phyloP scores from a whole-genome alignment of 192 early-diverging fungal genomes.

The Linnemannia elongata region DNA sequence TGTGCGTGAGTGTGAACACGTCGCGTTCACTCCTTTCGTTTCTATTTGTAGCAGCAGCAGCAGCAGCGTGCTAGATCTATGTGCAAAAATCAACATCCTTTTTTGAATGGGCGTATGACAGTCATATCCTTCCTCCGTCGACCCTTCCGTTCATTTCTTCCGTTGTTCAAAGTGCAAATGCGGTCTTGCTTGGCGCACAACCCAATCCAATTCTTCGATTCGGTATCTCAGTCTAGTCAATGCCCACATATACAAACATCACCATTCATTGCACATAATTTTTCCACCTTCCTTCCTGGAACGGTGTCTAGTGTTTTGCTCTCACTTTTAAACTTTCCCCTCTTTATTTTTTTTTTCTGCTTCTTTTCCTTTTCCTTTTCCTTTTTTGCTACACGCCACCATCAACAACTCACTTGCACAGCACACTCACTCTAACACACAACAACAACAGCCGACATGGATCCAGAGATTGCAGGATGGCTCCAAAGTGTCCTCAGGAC shows the following conservation, averaged over 20 bases:
- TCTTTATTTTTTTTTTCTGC: background rate
- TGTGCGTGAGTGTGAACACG: background rate
- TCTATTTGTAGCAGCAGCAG: too few relatives aligned
- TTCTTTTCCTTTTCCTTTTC: background rate
- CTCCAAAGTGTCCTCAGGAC: conserved; percentile 43
- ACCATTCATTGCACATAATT: background rate
- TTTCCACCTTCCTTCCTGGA: background rate
- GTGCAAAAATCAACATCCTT: too few relatives aligned
- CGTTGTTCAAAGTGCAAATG: too few relatives aligned
- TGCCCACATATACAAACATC: too few relatives aligned
- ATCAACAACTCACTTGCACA: background rate
- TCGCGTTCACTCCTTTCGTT: background rate
- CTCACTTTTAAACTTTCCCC: background rate
- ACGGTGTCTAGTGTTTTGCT: background rate
- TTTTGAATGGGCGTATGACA: too few relatives aligned
- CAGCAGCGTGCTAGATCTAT: too few relatives aligned
- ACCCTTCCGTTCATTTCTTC: background rate
- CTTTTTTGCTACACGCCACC: background rate
- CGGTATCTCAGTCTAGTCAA: background rate
- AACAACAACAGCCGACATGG: conserved; percentile 19
- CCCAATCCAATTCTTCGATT: too few relatives aligned
- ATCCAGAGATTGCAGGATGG: conserved; percentile 56
- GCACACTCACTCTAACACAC: background rate
- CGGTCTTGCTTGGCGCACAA: background rate
- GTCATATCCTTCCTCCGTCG: background rate